A percentile compares a stretch with the other conserved stretches of the same genome.
Evolutionary conservation across 2,329 filamentous ascomycete genomes (phyloP).

Genomic region (Clonostachys sp.): DNA sequence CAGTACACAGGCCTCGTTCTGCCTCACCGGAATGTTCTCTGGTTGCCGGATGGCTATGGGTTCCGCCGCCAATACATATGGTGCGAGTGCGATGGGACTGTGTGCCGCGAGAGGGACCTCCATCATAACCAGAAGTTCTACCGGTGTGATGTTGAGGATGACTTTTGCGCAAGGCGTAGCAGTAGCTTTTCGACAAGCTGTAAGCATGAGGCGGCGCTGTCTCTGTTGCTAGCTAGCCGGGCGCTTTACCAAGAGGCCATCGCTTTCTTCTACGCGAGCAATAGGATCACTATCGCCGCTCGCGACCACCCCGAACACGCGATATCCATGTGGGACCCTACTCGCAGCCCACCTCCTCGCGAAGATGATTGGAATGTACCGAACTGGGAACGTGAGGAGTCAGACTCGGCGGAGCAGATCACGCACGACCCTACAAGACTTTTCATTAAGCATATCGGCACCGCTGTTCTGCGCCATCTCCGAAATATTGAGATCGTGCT

Average conservation of each 20-base stretch:
- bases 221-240: neutral
- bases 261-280: neutral
- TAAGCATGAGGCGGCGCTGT: neutral
- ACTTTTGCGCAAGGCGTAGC: neutral
- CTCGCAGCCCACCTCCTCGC: too few species aligned
- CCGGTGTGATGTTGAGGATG: too few species aligned
- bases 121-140: neutral
- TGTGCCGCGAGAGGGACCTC: too few species aligned
- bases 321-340: too few species aligned
- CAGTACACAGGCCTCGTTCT: neutral
- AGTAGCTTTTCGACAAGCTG: neutral
- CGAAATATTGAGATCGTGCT: too few species aligned
- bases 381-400: too few species aligned
- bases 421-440: too few species aligned
- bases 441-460: too few species aligned
- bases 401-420: too few species aligned
- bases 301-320: neutral
- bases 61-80: neutral
- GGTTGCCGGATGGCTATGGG: neutral
- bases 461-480: too few species aligned
- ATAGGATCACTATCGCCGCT: neutral
- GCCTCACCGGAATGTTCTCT: neutral
- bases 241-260: neutral
- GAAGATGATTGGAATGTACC: too few species aligned
- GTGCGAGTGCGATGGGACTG: neutral